phyloP scores from a whole-genome alignment of 202 grass and related monocot genomes.

The Dendrocalamus latiflorus region DNA sequence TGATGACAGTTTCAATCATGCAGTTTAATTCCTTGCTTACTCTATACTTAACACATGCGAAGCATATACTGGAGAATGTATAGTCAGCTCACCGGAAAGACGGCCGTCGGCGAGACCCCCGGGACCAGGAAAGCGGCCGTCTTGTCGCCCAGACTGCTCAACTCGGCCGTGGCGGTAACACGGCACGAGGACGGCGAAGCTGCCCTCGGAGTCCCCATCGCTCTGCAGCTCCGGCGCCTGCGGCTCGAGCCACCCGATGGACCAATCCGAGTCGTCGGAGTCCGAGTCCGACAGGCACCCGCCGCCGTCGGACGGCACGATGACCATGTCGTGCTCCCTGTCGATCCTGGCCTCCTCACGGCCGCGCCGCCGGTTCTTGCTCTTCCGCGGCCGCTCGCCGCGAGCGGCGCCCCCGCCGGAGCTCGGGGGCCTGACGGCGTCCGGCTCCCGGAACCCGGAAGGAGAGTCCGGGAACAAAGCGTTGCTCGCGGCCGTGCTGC shows the following conservation, averaged over 20 bases:
- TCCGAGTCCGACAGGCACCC: conserved; percentile 57
- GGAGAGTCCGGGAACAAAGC: conserved; percentile 50
- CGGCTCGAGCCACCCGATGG: conserved; percentile 81
- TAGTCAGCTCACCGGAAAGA: conserved; percentile 26
- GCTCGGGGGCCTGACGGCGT: conserved; percentile 34
- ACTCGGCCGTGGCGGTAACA: conserved; percentile 47
- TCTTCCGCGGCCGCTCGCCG: conserved; percentile 22
- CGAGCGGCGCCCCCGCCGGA: not conserved
- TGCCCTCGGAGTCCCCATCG: conserved; percentile 46
- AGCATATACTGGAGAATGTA: not conserved
- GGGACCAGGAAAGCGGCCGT: too few relatives aligned
- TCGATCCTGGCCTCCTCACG: conserved; percentile 41
- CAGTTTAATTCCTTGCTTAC: not conserved
- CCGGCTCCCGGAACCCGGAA: conserved; percentile 54
- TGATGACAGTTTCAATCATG: not conserved
- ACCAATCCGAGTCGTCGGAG: conserved; percentile 71
- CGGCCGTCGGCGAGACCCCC: not conserved
- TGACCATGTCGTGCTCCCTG: conserved; percentile 79
- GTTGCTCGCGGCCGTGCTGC: conserved; percentile 8
- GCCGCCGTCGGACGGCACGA: conserved; percentile 83
- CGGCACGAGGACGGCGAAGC: conserved; percentile 82
- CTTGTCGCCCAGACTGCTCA: not conserved
- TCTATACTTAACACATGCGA: not conserved
- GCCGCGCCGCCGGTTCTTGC: conserved; percentile 39
- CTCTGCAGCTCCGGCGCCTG: conserved; percentile 55